These are phyloP conservation scores for Taxillus chinensis DNA, from an alignment of 164 flowering plant genomes.

Conservation along the genomic window DNA sequence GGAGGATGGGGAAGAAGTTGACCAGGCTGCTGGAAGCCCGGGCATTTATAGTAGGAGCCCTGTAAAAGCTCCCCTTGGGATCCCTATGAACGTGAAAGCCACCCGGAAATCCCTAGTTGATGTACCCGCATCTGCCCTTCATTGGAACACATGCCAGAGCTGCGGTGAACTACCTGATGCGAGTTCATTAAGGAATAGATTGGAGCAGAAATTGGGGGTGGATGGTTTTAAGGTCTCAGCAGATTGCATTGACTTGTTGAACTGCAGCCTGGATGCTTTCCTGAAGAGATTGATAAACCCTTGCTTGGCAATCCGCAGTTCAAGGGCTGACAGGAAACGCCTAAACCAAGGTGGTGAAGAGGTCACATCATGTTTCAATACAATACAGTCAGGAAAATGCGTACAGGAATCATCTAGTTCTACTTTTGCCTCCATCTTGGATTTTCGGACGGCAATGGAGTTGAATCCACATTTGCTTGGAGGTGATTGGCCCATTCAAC, in stretches of 20 bases:
- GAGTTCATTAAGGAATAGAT: not conserved
- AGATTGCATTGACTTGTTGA: not conserved
- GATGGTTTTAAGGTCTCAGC: not conserved
- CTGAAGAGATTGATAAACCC: conserved; percentile 4
- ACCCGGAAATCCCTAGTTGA: not conserved
- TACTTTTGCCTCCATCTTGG: conserved; percentile 27
- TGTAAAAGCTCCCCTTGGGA: conserved; percentile 33
- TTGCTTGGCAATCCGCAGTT: not conserved
- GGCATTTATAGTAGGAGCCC: conserved; percentile 20
- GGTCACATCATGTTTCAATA: not conserved
- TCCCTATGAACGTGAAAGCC: conserved; percentile 3
- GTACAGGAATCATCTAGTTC: conserved; percentile 6
- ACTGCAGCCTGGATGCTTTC: conserved; percentile 1
- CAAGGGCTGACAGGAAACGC: not conserved
- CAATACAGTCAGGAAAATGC: not conserved
- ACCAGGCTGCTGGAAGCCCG: conserved; percentile 19
- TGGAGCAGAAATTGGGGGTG: not conserved
- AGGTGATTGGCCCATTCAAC: conserved; percentile 13
- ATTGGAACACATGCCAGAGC: not conserved
- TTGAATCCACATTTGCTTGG: conserved; percentile 17
- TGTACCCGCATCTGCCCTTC: not conserved
- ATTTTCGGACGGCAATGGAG: conserved; percentile 10
- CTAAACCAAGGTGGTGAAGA: not conserved
- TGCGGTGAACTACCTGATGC: conserved; percentile 2
- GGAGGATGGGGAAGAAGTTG: conserved; percentile 41